These are phyloP conservation scores for Xeromyces bisporus DNA, from an alignment of 495 filamentous ascomycete species.

Conservation along the genomic window DNA sequence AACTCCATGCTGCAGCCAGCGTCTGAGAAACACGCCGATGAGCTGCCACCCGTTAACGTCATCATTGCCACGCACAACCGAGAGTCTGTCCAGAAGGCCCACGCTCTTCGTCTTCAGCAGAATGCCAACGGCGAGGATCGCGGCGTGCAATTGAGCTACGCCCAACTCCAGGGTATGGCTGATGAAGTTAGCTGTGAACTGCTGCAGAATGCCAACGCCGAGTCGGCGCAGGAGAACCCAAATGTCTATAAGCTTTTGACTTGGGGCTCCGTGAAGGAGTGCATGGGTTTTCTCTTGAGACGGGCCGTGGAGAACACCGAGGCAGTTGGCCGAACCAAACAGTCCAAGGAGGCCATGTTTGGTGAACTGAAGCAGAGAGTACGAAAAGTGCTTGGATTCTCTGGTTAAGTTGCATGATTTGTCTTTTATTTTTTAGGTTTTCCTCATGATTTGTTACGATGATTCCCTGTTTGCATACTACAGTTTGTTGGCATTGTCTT, in stretches of 20 bases:
- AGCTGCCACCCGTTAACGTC: slow-evolving; percentile 48
- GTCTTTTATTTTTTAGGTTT: slow-evolving; percentile 2
- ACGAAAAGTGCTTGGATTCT: slow-evolving; percentile 19
- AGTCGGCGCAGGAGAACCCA: slow-evolving; percentile 25
- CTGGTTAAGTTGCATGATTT: background rate
- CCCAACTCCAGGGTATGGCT: slow-evolving; percentile 92
- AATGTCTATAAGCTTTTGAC: slow-evolving; percentile 77
- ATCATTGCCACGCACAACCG: slow-evolving; percentile 88
- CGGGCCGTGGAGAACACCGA: slow-evolving; percentile 86
- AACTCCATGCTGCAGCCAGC: slow-evolving; percentile 30
- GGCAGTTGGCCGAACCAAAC: slow-evolving; percentile 60
- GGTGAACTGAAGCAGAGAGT: slow-evolving; percentile 50
- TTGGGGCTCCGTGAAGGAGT: slow-evolving; percentile 84
- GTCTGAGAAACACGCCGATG: slow-evolving; percentile 10
- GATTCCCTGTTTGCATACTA: background rate
- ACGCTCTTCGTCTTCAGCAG: slow-evolving; percentile 38
- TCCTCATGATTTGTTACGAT: slow-evolving; percentile 1
- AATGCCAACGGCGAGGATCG: slow-evolving; percentile 20
- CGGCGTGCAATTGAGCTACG: slow-evolving; percentile 55
- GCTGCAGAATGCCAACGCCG: slow-evolving; percentile 34
- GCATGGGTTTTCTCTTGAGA: slow-evolving; percentile 79
- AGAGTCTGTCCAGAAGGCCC: slow-evolving; percentile 58
- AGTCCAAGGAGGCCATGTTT: slow-evolving; percentile 58
- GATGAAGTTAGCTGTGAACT: slow-evolving; percentile 83
- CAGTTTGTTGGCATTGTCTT: background rate